Base-by-base conservation (phyloP, 2,329 filamentous ascomycete species). In the Aspergillus sp. region DNA sequence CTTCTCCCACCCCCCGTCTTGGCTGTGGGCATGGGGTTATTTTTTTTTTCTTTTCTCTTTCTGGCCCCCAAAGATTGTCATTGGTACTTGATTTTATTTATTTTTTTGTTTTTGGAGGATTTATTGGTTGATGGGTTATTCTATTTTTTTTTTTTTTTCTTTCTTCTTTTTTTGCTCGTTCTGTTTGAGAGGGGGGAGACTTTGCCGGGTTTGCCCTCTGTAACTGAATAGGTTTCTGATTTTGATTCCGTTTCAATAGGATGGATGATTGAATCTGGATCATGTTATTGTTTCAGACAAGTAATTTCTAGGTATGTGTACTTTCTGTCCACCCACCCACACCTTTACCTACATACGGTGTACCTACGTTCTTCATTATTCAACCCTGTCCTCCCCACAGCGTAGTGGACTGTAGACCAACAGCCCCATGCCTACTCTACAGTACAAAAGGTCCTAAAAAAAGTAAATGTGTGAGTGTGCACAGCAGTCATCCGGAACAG, bases 401-500 rank as follows among this genome's bases (percentile, higher is more conserved):
- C 10, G 32, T 36, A 11, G 10, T 5, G 6, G 5, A 11, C 36
- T n/a, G 11, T 39, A n/a, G 16, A 42, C 36, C 36, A 42, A 42
- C 36, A 42, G 9, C 24, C 54, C 54, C 36, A 47, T 22, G 26
- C 12, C 45, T 26, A 24, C 24, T 5, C 4, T 24, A 24, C 24
- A 5, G 24, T 50, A 39, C 45, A 47, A 10, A 46, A 47, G 18
- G 45, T 47, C 10, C 45, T 42, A 42, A 42, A 42, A 39, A 16
- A 42, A n/a, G 36, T 42, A 47, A 49, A 24, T 24, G 5, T 32
- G n/a, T 54, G 22, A n/a, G n/a, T 49, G 42, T 20, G 42, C 46
- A 46, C 42, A 49, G 50, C 39, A 54, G 50, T 56, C 52, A 52
- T 56, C 52, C 50, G 55, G 26, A 60, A 53, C 32, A 16, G 22